Conservation (phyloP, 345 rosid genomes). For the Hypericum perforatum region DNA sequence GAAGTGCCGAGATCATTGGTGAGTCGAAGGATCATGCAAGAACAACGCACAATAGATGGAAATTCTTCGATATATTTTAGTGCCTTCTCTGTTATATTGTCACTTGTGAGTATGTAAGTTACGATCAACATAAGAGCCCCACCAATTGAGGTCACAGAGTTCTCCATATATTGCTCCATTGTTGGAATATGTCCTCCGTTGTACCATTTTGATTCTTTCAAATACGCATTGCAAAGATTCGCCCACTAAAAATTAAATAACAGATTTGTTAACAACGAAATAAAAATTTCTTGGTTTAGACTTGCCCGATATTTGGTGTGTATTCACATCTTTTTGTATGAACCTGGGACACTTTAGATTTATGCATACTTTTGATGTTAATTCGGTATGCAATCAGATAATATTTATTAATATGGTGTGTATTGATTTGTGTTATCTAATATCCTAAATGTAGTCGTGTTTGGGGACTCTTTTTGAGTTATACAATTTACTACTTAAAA, state of each 20-base stretch:
- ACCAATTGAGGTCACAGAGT: constrained; percentile 9
- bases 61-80: background rate
- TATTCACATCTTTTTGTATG: too few relatives aligned
- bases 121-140: constrained; percentile 4
- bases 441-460: too few relatives aligned
- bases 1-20: constrained; percentile 16
- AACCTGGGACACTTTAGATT: too few relatives aligned
- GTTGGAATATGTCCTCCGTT: constrained; percentile 5
- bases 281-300: too few relatives aligned
- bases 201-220: constrained; percentile 12
- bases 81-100: background rate
- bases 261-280: too few relatives aligned
- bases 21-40: constrained; percentile 5
- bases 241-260: constrained; percentile 9
- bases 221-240: constrained; percentile 7
- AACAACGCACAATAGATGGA: background rate
- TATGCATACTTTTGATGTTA: too few relatives aligned
- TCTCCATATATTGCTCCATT: constrained; percentile 13
- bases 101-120: background rate
- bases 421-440: too few relatives aligned
- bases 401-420: too few relatives aligned
- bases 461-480: too few relatives aligned
- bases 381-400: too few relatives aligned
- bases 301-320: too few relatives aligned
- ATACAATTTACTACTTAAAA: too few relatives aligned